Evolutionary conservation across 2,329 filamentous ascomycete species (phyloP), one percentile per base, ranked within the genome.

Genomic region (Sordariomycetes sp.): DNA sequence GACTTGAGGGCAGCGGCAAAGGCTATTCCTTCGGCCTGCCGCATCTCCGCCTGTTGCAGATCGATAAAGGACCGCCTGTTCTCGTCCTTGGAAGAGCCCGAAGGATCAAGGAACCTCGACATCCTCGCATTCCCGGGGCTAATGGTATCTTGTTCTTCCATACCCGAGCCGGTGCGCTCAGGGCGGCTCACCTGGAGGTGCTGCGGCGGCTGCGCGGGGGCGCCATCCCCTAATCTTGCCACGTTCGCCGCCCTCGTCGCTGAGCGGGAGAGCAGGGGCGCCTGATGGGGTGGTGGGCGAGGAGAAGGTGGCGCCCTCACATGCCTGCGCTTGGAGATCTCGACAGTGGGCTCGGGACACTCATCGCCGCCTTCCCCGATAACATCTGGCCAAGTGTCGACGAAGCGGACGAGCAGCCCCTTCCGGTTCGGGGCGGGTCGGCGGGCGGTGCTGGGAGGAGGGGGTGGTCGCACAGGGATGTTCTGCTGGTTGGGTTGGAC

Each of bases 301-400:
- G 61, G 65, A 57, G 57, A 61, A 61, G 53, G 61, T 34, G 57
- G 60, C 60, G 59, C 11, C 64, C 67, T 46, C 68, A 63, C 24
- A 71, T 70, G 24, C 69, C 80, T 86, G 61, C 74, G 76, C 67
- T 76, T 79, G 5, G 83, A 85, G 58, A 96, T 86, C 67, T 94
- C 88, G 22, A 83, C 76, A 1, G 85, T 81, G 1, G 89, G 88
- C 10, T 80, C 74, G 58, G 89, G 85, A 58, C 88, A 87, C 70
- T 96, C 91, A 66, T 97, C 93, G 37, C 93, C 93, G 59, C 93
- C 93, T 70, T 93, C 87, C 53, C 93, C 93, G 66, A 97, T 97
- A 61, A 96, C 72, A 53, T 90, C 87, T 7, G 92, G 91, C 58
- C 80, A 77, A 11, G 79, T 80, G 64, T 89, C 83, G 57, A 80